Percentiles rank a stretch among this genome's conserved stretches.
These are phyloP conservation scores for Solanum aculeatissimum DNA, from an alignment of 305 asterid species.

Conservation along the genomic window DNA sequence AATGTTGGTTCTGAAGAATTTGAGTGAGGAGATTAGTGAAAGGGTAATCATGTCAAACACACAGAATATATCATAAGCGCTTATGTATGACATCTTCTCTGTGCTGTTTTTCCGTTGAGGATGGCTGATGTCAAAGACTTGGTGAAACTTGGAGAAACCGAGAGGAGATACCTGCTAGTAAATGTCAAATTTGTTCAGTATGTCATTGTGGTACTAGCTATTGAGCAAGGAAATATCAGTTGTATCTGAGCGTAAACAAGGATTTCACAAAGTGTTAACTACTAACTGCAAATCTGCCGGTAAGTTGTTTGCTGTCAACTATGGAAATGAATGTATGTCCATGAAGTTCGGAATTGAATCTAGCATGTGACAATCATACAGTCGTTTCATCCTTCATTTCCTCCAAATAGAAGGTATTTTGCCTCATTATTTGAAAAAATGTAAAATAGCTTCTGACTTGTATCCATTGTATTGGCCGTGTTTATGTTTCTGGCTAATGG, in stretches of 20 bases:
- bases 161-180: not conserved
- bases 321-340: not conserved
- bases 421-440: too few relatives aligned
- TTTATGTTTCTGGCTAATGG: too few relatives aligned
- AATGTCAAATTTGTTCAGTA: not conserved
- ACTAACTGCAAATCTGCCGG: not conserved
- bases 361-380: not conserved
- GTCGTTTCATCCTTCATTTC: too few relatives aligned
- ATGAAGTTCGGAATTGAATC: not conserved
- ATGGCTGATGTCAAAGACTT: not conserved
- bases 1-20: constrained; percentile 23
- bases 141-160: not conserved
- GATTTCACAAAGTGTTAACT: not conserved
- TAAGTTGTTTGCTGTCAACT: not conserved
- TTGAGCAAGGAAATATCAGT: not conserved
- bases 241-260: not conserved
- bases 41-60: not conserved
- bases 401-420: too few relatives aligned
- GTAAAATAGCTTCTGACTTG: too few relatives aligned
- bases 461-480: too few relatives aligned
- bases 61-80: not conserved
- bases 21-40: constrained; percentile 34
- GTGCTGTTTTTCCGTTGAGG: not conserved
- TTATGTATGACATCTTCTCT: not conserved
- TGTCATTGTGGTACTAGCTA: not conserved